These are phyloP conservation scores for Pholiota adiposa DNA, from an alignment of 1,284 basidiomycete genomes.

Conservation along the genomic window DNA sequence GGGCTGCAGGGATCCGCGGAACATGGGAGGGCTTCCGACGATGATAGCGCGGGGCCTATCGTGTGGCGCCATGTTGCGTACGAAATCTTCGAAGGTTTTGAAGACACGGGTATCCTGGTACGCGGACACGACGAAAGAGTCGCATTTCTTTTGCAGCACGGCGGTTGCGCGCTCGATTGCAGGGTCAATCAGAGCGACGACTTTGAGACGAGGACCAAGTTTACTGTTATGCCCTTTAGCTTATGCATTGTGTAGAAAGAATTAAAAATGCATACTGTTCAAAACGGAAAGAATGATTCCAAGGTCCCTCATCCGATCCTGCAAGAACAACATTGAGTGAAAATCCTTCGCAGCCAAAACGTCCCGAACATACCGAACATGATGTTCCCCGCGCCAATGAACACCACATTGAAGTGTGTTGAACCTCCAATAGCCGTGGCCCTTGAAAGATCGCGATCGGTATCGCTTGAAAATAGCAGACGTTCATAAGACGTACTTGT, in stretches of 20 bases:
- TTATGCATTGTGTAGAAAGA: constrained; percentile 8
- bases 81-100: constrained; percentile 88
- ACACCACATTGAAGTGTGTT: constrained; percentile 87
- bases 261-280: constrained; percentile 68
- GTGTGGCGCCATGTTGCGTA: constrained; percentile 66
- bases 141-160: constrained; percentile 89
- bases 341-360: neutral
- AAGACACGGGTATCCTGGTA: constrained; percentile 92
- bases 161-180: constrained; percentile 79
- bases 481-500: constrained; percentile 54
- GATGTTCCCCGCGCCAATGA: constrained; percentile 92
- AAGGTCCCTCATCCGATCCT: constrained; percentile 87
- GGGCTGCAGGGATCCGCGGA: constrained; percentile 79
- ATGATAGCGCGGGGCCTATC: constrained; percentile 79
- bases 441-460: constrained; percentile 37
- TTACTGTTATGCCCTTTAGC: constrained; percentile 60
- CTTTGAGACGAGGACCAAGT: constrained; percentile 95
- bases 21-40: constrained; percentile 93
- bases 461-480: neutral
- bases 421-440: constrained; percentile 56
- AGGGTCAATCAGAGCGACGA: constrained; percentile 94
- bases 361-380: constrained; percentile 73
- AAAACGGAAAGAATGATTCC: constrained; percentile 95
- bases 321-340: constrained; percentile 17
- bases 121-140: constrained; percentile 92